These are phyloP conservation scores for Curvularia eragrostidis DNA, from an alignment of 2,329 filamentous ascomycete species.

Conservation along the genomic window DNA sequence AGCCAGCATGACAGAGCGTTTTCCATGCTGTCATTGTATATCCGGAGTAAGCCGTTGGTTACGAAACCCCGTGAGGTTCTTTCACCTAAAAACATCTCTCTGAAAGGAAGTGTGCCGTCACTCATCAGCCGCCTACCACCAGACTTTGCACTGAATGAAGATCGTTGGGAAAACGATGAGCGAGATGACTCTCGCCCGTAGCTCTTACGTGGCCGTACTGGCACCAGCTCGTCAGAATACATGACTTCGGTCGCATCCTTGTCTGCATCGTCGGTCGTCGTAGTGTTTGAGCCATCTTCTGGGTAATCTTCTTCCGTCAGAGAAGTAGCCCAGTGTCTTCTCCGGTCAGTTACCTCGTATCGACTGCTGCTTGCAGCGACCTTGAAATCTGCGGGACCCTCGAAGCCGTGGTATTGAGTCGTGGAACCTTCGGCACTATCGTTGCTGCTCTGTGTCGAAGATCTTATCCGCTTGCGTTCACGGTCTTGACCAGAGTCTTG, in stretches of 20 bases:
- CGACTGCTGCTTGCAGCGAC: neutral
- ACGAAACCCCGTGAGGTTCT: slow-evolving; percentile 32
- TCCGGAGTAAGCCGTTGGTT: slow-evolving; percentile 53
- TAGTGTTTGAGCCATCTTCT: neutral
- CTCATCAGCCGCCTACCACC: neutral
- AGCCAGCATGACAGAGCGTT: slow-evolving; percentile 62
- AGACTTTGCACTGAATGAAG: neutral
- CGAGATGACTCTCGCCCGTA: neutral
- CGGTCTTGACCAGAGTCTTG: slow-evolving; percentile 5
- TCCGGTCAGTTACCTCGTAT: neutral
- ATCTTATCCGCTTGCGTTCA: slow-evolving; percentile 12
- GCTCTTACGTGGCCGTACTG: neutral
- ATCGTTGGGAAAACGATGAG: neutral
- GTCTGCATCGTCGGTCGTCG: neutral
- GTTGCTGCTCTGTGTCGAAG: slow-evolving; percentile 10
- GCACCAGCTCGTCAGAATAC: neutral
- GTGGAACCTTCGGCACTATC: neutral
- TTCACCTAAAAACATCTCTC: slow-evolving; percentile 41
- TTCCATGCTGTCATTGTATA: slow-evolving; percentile 63
- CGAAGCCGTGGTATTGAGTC: slow-evolving; percentile 10
- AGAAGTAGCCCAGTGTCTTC: neutral
- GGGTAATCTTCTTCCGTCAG: neutral
- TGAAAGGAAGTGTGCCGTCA: slow-evolving; percentile 29
- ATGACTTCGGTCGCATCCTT: neutral
- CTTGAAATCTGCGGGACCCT: neutral